Evolutionary conservation across 23 red algal species (phyloP).

Genomic region (Rhodosorus marinus): DNA sequence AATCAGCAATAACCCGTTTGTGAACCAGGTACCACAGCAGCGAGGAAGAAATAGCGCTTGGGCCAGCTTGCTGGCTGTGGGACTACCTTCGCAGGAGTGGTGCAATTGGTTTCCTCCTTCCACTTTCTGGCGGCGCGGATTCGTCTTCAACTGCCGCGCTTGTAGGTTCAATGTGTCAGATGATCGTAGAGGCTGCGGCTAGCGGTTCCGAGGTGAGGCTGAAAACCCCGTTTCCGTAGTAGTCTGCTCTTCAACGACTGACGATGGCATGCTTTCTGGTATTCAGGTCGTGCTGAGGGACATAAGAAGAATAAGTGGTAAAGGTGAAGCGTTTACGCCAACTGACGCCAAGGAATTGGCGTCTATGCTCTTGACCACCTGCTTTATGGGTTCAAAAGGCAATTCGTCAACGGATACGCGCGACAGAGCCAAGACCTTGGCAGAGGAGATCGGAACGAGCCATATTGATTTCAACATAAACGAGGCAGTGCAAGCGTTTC

Average conservation of each 20-base stretch:
- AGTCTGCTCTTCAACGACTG: no score
- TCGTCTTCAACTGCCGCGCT: conserved; percentile 69
- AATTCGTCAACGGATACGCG: conserved; percentile 50
- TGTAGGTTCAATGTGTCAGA: conserved; percentile 92
- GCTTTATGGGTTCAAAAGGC: conserved; percentile 53
- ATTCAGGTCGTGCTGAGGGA: conserved; percentile 55
- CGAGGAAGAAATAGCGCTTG: conserved; percentile 84
- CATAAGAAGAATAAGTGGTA: conserved; percentile 41
- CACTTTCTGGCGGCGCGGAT: conserved; percentile 86
- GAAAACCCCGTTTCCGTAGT: no score
- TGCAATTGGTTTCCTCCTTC: conserved; percentile 70
- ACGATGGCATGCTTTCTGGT: no score
- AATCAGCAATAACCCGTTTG: no score
- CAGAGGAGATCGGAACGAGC: conserved; percentile 78
- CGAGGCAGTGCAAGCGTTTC: conserved; percentile 27
- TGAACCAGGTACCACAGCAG: no score
- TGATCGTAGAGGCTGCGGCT: conserved; percentile 25
- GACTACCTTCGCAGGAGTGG: conserved; percentile 81
- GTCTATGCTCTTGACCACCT: conserved; percentile 47
- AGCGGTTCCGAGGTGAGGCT: background rate
- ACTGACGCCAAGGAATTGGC: conserved; percentile 46
- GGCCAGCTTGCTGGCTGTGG: conserved; percentile 99
- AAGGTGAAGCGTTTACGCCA: conserved; percentile 16
- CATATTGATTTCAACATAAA: conserved; percentile 64
- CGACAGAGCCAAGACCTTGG: conserved; percentile 23